A percentile compares a stretch with the other conserved stretches of the same genome.
Evolutionary conservation across 345 rosid genomes (phyloP).

Genomic region (Pugionium cornutum): DNA sequence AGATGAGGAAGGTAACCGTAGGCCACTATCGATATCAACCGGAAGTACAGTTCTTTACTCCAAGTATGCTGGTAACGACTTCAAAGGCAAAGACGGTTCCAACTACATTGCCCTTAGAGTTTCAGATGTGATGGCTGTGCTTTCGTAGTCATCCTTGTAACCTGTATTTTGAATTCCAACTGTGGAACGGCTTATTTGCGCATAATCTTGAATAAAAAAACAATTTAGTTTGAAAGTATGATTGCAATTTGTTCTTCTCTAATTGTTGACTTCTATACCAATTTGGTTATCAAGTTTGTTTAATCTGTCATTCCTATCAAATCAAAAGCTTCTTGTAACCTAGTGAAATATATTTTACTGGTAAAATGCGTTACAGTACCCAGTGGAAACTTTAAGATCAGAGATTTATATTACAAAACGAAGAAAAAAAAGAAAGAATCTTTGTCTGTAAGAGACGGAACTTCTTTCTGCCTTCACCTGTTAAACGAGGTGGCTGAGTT

Average conservation of each 20-base stretch:
- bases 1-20: slow-evolving; percentile 74
- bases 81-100: slow-evolving; percentile 73
- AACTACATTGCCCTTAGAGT: slow-evolving; percentile 81
- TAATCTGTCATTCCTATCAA: not conserved
- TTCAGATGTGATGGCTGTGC: slow-evolving; percentile 93
- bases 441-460: slow-evolving; percentile 1
- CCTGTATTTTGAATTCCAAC: slow-evolving; percentile 27
- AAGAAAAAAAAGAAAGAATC: slow-evolving; percentile 29
- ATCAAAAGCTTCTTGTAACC: slow-evolving; percentile 18
- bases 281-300: not conserved
- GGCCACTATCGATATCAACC: slow-evolving; percentile 49
- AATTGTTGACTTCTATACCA: not conserved
- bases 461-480: slow-evolving; percentile 42
- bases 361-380: slow-evolving; percentile 36
- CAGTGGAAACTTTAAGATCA: slow-evolving; percentile 27
- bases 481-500: slow-evolving; percentile 79
- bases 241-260: not conserved
- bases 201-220: slow-evolving; percentile 32
- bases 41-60: slow-evolving; percentile 88
- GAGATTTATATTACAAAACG: slow-evolving; percentile 29
- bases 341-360: slow-evolving; percentile 28
- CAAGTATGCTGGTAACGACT: slow-evolving; percentile 90
- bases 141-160: slow-evolving; percentile 53
- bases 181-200: slow-evolving; percentile 35
- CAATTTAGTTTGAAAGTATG: slow-evolving; percentile 19